Evolutionary conservation across 2,329 filamentous ascomycete genomes (phyloP).

Genomic region (Cladosporium sphaerospermum): DNA sequence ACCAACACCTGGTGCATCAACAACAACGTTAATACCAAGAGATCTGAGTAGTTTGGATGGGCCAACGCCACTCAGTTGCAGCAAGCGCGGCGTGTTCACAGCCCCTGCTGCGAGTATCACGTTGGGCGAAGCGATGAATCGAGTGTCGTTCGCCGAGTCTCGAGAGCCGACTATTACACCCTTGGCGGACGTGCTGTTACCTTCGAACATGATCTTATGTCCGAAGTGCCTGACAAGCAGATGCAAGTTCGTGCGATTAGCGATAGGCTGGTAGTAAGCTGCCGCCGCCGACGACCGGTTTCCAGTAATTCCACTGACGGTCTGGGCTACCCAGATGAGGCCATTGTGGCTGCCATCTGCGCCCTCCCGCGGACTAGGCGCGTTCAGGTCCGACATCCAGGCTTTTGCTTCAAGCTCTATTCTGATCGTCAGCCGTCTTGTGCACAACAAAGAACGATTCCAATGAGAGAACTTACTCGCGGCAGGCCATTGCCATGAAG

Average conservation of each 20-base stretch:
- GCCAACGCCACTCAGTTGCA: slow-evolving; percentile 58
- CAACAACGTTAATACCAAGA: slow-evolving; percentile 41
- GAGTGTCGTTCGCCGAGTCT: background rate
- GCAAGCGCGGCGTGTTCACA: slow-evolving; percentile 52
- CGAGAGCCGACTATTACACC: background rate
- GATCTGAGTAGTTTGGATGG: slow-evolving; percentile 41
- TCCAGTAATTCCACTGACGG: slow-evolving; percentile 1
- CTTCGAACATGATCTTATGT: background rate
- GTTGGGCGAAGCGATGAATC: slow-evolving; percentile 27
- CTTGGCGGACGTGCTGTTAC: background rate
- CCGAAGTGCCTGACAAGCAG: slow-evolving; percentile 23
- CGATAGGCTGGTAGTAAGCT: slow-evolving; percentile 4
- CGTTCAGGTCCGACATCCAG: background rate
- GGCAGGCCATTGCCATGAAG: slow-evolving; percentile 8
- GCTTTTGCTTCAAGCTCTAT: slow-evolving; percentile 1
- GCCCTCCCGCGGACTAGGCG: background rate
- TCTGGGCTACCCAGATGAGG: slow-evolving; percentile 2
- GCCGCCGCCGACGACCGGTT: slow-evolving; percentile 33
- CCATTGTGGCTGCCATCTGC: slow-evolving; percentile 1
- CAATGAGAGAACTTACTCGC: background rate
- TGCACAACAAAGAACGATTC: background rate
- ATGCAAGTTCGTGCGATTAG: slow-evolving; percentile 21
- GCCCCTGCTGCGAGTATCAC: slow-evolving; percentile 49
- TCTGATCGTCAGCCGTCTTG: background rate
- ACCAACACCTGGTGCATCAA: slow-evolving; percentile 49